Conservation (phyloP, 2,329 filamentous ascomycete species). For the Ophiostoma sp. region DNA sequence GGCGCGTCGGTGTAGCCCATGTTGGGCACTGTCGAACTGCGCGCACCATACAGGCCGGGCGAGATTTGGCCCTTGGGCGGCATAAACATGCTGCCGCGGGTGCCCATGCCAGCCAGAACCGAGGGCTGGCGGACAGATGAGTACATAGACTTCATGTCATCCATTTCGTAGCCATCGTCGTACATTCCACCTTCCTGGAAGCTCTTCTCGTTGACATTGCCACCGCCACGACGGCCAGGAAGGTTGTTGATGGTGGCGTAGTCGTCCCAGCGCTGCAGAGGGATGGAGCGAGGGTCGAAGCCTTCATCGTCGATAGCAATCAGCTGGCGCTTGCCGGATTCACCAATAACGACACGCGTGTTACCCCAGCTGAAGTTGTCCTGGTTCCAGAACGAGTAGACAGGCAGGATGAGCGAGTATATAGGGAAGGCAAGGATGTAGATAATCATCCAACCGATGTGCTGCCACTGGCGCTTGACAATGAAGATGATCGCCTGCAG, state of each 20-base stretch:
- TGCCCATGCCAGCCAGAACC: constrained; percentile 76
- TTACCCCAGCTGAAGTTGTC: constrained; percentile 99
- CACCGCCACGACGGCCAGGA: constrained; percentile 77
- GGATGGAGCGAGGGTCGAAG: constrained; percentile 89
- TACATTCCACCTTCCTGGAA: constrained; percentile 50
- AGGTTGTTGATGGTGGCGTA: constrained; percentile 83
- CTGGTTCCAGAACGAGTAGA: constrained; percentile 99
- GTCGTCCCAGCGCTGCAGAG: constrained; percentile 94
- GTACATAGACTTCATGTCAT: constrained; percentile 95
- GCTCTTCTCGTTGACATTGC: constrained; percentile 51
- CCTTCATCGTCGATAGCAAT: constrained; percentile 77
- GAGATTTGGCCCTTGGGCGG: constrained; percentile 70
- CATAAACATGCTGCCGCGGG: constrained; percentile 64
- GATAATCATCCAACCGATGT: constrained; percentile 99
- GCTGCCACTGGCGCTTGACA: constrained; percentile 94
- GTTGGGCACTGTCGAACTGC: constrained; percentile 41
- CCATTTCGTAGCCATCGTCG: constrained; percentile 78
- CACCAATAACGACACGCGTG: constrained; percentile 92
- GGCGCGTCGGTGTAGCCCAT: constrained; percentile 46
- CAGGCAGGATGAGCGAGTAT: constrained; percentile 81
- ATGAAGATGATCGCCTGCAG: constrained; percentile 95
- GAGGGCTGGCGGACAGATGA: constrained; percentile 86
- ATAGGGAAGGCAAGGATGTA: constrained; percentile 94
- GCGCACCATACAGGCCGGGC: constrained; percentile 53
- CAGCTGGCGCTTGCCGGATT: constrained; percentile 86